Conservation (phyloP, 1,284 basidiomycete genomes). For the Golubevia pallescens region DNA sequence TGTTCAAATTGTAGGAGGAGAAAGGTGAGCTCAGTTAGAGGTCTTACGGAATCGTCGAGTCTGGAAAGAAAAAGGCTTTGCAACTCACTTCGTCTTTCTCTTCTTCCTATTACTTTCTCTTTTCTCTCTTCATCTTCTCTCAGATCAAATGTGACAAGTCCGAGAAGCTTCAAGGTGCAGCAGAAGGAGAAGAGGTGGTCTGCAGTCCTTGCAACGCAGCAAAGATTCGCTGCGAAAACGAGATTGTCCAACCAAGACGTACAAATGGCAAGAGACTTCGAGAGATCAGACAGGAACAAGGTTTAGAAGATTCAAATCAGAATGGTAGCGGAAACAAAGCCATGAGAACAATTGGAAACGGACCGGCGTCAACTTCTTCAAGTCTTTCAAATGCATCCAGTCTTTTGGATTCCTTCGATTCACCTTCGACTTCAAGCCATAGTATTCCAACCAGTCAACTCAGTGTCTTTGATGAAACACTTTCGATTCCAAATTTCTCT, state of each 20-base stretch:
- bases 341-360: neutral
- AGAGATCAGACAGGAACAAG: neutral
- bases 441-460: neutral
- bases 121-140: neutral
- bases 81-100: no score
- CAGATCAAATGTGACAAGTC: neutral
- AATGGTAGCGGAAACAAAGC: neutral
- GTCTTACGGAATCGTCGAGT: no score
- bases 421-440: neutral
- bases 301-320: neutral
- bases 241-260: neutral
- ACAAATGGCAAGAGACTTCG: neutral
- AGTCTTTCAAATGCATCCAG: neutral
- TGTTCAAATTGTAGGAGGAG: conserved; percentile 23
- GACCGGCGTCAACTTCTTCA: neutral
- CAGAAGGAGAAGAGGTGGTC: neutral
- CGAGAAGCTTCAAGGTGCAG: neutral
- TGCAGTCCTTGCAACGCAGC: neutral
- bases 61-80: no score
- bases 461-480: neutral
- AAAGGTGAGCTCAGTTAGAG: no score
- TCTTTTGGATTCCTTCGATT: neutral
- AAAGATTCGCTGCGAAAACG: neutral
- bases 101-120: no score
- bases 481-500: neutral